Evolutionary conservation across 225 moss, liverwort and hornwort species (phyloP).

Genomic region (Polytrichum formosum): DNA sequence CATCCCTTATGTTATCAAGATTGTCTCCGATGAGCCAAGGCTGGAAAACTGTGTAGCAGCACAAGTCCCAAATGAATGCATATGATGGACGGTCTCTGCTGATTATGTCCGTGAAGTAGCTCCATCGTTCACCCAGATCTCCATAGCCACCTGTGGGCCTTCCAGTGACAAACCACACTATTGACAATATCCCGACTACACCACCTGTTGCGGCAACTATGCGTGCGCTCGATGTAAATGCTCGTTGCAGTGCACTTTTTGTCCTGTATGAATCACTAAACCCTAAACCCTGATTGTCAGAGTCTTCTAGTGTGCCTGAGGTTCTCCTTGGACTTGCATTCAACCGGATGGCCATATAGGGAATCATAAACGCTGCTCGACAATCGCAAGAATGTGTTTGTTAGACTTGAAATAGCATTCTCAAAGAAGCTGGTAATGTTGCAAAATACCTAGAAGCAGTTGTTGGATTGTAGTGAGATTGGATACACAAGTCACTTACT

Average conservation of each 20-base stretch:
- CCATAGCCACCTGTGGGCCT: constrained; percentile 68
- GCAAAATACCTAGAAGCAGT: too few relatives aligned
- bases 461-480: too few relatives aligned
- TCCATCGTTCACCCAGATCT: constrained; percentile 61
- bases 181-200: constrained; percentile 55
- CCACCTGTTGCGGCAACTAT: constrained; percentile 57
- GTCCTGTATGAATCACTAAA: neutral
- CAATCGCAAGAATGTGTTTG: neutral
- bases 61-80: constrained; percentile 87
- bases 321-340: constrained; percentile 14
- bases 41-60: constrained; percentile 69
- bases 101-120: constrained; percentile 42
- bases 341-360: constrained; percentile 88
- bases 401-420: neutral
- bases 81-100: constrained; percentile 73
- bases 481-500: constrained; percentile 37
- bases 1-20: constrained; percentile 47
- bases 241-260: constrained; percentile 33
- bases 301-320: neutral
- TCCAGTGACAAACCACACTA: constrained; percentile 66
- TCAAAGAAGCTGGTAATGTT: too few relatives aligned
- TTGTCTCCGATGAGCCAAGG: constrained; percentile 91
- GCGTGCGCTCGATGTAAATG: constrained; percentile 49
- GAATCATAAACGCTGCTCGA: constrained; percentile 72
- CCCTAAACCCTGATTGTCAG: neutral